phyloP scores from a whole-genome alignment of 2,329 filamentous ascomycete genomes.

The Neonectria coccinea region DNA sequence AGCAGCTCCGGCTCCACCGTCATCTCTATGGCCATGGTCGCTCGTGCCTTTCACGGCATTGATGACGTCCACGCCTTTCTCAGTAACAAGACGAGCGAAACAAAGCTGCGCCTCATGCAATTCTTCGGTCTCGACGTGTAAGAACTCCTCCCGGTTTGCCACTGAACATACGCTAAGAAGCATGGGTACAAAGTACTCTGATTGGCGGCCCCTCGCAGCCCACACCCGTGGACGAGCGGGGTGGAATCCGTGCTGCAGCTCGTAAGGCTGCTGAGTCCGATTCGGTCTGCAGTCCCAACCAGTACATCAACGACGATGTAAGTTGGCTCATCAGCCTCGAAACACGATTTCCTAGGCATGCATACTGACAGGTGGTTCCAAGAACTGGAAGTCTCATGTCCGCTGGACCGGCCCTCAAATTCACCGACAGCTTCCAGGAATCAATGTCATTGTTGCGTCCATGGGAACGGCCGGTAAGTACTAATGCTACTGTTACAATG shows the following conservation, averaged over 20 bases:
- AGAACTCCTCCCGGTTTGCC: slow-evolving; percentile 12
- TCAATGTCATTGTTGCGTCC: slow-evolving; percentile 65
- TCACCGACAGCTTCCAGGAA: slow-evolving; percentile 65
- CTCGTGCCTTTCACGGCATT: slow-evolving; percentile 53
- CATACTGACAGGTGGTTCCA: slow-evolving; percentile 12
- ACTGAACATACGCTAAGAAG: slow-evolving; percentile 10
- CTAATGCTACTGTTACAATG: too few species aligned
- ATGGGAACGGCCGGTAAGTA: slow-evolving; percentile 61
- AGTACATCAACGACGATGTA: slow-evolving; percentile 51
- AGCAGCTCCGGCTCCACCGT: slow-evolving; percentile 72
- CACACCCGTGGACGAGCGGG: slow-evolving; percentile 48
- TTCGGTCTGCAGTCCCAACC: slow-evolving; percentile 48
- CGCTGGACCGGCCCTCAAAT: slow-evolving; percentile 72
- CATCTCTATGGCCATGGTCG: slow-evolving; percentile 63
- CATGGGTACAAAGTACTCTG: slow-evolving; percentile 40
- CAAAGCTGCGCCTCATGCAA: slow-evolving; percentile 49
- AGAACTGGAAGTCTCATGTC: slow-evolving; percentile 67
- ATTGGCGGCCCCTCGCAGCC: slow-evolving; percentile 51
- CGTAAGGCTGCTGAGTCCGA: slow-evolving; percentile 47
- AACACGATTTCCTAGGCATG: rapidly evolving
- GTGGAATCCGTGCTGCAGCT: slow-evolving; percentile 48
- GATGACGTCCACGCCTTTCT: slow-evolving; percentile 57
- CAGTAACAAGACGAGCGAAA: slow-evolving; percentile 60
- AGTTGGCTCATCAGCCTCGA: background rate
- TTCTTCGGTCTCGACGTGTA: slow-evolving; percentile 52